A percentile compares a stretch with the other conserved stretches of the same genome.
Evolutionary conservation across 2,329 filamentous ascomycete genomes (phyloP).

Genomic region (Talaromyces pinophilus): DNA sequence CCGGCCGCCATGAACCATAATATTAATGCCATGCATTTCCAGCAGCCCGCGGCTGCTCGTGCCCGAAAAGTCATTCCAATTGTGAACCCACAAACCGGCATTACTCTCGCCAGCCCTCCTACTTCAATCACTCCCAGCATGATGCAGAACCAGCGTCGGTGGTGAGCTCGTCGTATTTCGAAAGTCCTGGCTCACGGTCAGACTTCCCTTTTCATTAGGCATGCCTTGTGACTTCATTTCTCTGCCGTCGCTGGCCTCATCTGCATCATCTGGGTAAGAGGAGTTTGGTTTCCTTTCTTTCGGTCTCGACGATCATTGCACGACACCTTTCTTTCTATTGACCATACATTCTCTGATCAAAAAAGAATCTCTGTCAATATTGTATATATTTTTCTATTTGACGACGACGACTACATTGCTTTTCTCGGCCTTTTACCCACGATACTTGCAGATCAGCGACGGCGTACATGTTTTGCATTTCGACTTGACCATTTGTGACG

Average conservation of each 20-base stretch:
- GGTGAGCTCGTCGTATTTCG: slow-evolving; percentile 34
- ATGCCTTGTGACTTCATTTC: slow-evolving; percentile 29
- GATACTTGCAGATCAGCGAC: slow-evolving; percentile 36
- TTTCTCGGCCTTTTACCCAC: slow-evolving; percentile 27
- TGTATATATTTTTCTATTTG: slow-evolving; percentile 23
- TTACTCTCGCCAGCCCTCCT: slow-evolving; percentile 84
- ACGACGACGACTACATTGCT: slow-evolving; percentile 30
- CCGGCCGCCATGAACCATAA: slow-evolving; percentile 67
- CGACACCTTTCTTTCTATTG: slow-evolving; percentile 15
- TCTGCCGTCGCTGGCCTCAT: slow-evolving; percentile 34
- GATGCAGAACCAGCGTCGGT: slow-evolving; percentile 56
- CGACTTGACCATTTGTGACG: slow-evolving; percentile 20
- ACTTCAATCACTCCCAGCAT: slow-evolving; percentile 67
- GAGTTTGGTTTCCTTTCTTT: slow-evolving; percentile 2
- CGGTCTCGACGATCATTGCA: slow-evolving; percentile 22
- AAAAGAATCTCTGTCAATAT: slow-evolving; percentile 18
- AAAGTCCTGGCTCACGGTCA: slow-evolving; percentile 29
- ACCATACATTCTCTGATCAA: slow-evolving; percentile 13
- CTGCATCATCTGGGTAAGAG: slow-evolving; percentile 35
- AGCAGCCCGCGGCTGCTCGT: slow-evolving; percentile 87
- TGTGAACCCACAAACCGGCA: slow-evolving; percentile 90
- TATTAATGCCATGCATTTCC: slow-evolving; percentile 70
- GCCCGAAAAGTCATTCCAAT: slow-evolving; percentile 95
- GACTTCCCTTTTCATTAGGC: slow-evolving; percentile 33
- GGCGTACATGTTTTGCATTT: slow-evolving; percentile 43